Conservation (phyloP, 2,329 filamentous ascomycete genomes). For the Fusarium devonianum region DNA sequence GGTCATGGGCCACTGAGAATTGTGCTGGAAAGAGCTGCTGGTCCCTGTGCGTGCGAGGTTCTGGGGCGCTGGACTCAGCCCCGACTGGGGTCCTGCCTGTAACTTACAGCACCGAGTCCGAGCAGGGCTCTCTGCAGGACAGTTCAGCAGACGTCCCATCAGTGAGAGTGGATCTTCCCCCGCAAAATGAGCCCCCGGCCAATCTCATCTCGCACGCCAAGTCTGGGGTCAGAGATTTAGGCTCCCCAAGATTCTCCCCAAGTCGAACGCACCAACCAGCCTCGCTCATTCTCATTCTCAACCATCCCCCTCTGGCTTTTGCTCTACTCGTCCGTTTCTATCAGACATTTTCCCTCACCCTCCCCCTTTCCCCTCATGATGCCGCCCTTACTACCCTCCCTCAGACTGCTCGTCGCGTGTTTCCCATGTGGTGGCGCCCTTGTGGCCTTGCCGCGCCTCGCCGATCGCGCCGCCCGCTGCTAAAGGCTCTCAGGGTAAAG, state of each 20-base stretch:
- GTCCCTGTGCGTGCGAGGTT: slow-evolving; percentile 19
- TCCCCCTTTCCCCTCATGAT: slow-evolving; percentile 14
- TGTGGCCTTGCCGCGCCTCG: slow-evolving; percentile 9
- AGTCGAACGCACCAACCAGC: slow-evolving; percentile 16
- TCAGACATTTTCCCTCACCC: slow-evolving; percentile 1
- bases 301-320: neutral
- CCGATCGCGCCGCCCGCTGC: slow-evolving; percentile 11
- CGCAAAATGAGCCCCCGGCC: slow-evolving; percentile 19
- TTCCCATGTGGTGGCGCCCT: slow-evolving; percentile 42
- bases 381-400: slow-evolving; percentile 13
- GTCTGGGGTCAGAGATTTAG: slow-evolving; percentile 26
- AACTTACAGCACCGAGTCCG: slow-evolving; percentile 1
- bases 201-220: slow-evolving; percentile 9
- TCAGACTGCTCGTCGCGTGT: slow-evolving; percentile 21
- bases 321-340: neutral
- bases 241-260: slow-evolving; percentile 1
- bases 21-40: too few relatives aligned
- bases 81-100: slow-evolving; percentile 6
- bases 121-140: neutral
- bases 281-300: neutral
- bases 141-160: slow-evolving; percentile 1
- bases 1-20: slow-evolving; percentile 15
- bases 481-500: neutral
- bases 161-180: slow-evolving; percentile 16
- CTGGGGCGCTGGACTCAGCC: slow-evolving; percentile 32